Base-by-base conservation (phyloP, 805 yeast genomes). In the Lipomyces lipofer region DNA sequence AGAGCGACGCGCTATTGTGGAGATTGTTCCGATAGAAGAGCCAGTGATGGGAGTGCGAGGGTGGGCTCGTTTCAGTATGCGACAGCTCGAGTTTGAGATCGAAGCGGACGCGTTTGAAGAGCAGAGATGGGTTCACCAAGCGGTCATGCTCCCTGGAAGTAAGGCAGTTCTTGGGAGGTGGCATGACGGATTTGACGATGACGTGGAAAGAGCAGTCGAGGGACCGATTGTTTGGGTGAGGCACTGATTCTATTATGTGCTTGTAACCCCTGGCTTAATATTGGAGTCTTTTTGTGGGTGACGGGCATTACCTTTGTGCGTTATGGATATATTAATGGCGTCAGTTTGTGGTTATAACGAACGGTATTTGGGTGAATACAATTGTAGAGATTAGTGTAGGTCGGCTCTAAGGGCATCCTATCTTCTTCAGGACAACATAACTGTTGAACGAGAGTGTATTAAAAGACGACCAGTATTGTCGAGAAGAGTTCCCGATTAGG, bases 181-280 rank as follows among this genome's bases (percentile, higher is more conserved):
- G 61, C 61, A 50, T 47, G 61, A 57, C 35, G 61, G 61, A n/a
- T 55, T 50, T n/a, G 52, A 55, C 29, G 59, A 47, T 19, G 55
- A 57, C 25, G 29, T 35, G 22, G 55, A 52, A 50, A 52, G 51
- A 32, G 50, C 59, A 1, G 61, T 57, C 17, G 61, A 57, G 49
- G 61, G 61, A 2, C 61, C 61, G 12, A 28, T 46, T 17, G 27
- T 57, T 13, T 57, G 61, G 61, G 48, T 57, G 12, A 47, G 61
- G n/a, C 48, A 43, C 25, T 56, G 22, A 25, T n/a, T 8, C 12
- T 15, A 22, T 28, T 25, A 4, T 42, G n/a, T n/a, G n/a, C n/a
- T n/a, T n/a, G n/a, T n/a, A n/a, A n/a, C n/a, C n/a, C n/a, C n/a
- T n/a, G n/a, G n/a, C n/a, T n/a, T n/a, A n/a, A n/a, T n/a, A n/a